Percentiles rank a stretch among this genome's conserved stretches.
These are phyloP conservation scores for Phytophthora rubi DNA, from an alignment of 352 stramenopile species.

Conservation along the genomic window DNA sequence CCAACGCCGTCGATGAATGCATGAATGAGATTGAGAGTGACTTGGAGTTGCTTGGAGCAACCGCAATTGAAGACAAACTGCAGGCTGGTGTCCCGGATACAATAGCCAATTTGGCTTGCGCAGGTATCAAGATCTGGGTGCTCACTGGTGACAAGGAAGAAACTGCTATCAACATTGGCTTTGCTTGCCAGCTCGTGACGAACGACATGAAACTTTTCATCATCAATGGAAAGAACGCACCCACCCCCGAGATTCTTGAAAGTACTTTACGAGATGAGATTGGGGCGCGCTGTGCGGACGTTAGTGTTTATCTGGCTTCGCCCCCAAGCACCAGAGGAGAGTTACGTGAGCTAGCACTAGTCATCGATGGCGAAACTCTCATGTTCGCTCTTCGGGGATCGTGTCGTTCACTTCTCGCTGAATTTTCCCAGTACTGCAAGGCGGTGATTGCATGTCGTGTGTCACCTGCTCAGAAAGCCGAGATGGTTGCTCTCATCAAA, in stretches of 20 bases:
- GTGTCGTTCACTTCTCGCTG: slow-evolving; percentile 54
- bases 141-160: slow-evolving; percentile 95
- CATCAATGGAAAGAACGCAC: slow-evolving; percentile 64
- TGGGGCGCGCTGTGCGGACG: slow-evolving; percentile 44
- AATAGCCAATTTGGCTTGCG: slow-evolving; percentile 83
- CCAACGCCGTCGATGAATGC: slow-evolving; percentile 75
- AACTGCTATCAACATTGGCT: slow-evolving; percentile 96
- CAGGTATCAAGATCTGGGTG: slow-evolving; percentile 94
- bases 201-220: slow-evolving; percentile 81
- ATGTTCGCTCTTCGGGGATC: slow-evolving; percentile 53
- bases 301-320: slow-evolving; percentile 56
- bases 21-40: slow-evolving; percentile 88
- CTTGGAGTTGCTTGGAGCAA: slow-evolving; percentile 88
- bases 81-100: slow-evolving; percentile 91
- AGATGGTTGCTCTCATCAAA: slow-evolving; percentile 87
- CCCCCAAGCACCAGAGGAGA: slow-evolving; percentile 46
- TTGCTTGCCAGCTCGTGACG: slow-evolving; percentile 88
- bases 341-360: slow-evolving; percentile 67
- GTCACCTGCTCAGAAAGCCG: slow-evolving; percentile 86
- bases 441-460: slow-evolving; percentile 90
- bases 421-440: slow-evolving; percentile 85
- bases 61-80: slow-evolving; percentile 94
- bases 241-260: slow-evolving; percentile 57
- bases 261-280: slow-evolving; percentile 59
- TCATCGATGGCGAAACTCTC: slow-evolving; percentile 85